Evolutionary conservation across 2,329 filamentous ascomycete genomes (phyloP), one percentile per base, ranked within the genome.

Genomic region (Penicillium rolfsii): DNA sequence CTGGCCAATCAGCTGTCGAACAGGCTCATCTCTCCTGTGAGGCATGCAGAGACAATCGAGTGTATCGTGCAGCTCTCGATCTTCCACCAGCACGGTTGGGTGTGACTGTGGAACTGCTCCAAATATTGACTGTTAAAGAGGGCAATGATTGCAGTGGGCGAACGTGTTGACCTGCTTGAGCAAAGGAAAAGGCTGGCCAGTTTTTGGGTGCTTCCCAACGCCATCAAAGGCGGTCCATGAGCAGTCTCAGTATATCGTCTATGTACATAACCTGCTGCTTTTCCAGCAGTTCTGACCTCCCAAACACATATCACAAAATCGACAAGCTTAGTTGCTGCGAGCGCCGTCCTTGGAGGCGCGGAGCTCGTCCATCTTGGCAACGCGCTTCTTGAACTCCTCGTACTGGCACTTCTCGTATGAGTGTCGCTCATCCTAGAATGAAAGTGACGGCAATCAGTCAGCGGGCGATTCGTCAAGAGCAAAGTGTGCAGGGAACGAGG

Each of bases 391-490:
- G 85, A 99, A 99, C 79, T 98, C 95, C 67, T 91, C 91, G 81
- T 99, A 99, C 76, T 99, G 95, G 87, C 95, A 99, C 80, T 98
- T 98, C 79, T 99, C 95, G 84, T 99, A 99, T 74, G 89, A 90
- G 82, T 99, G 95, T 83, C 95, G 86, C 84, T 99, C 95, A 78
- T 93, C 88, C 95, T 98, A 36, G 2, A 30, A 38, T 30, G 30
- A 36, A 40, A 58, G 59, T 52, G 52, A 11, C 14, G 6, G 14
- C 3, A 33, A 43, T 19, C n/a, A 14, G 35, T 54, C 16, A 26
- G 52, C 49, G 50, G 53, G 63, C 35, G 52, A 57, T 64, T 55
- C 50, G 46, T 41, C 19, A 41, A 26, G 36, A 26, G 50, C 30
- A 43, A 60, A 19, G 6, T 53, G 28, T 62, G 5, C 11, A 19